Conservation (phyloP, 176 grass and related monocot species). For the Metroxylon sagu region DNA sequence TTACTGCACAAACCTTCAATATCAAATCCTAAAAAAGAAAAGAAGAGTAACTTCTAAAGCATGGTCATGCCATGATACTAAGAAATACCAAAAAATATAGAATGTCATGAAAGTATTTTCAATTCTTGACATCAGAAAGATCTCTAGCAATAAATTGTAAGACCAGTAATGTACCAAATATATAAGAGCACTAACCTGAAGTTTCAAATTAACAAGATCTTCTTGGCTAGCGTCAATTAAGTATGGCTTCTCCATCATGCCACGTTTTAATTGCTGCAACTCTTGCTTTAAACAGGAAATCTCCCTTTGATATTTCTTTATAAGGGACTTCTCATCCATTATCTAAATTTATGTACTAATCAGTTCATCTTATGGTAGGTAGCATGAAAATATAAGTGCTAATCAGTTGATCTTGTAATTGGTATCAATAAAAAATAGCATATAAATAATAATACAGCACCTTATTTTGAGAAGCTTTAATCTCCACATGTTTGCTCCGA, state of each 20-base stretch:
- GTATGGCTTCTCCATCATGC: conserved; percentile 70
- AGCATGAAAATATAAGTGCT: background rate
- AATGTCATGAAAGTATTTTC: no score
- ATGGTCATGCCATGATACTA: no score
- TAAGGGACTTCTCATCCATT: conserved; percentile 99
- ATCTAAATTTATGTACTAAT: conserved; percentile 39
- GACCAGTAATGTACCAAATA: no score
- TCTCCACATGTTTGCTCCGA: conserved; percentile 83
- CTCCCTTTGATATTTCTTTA: conserved; percentile 99
- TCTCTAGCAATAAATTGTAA: no score
- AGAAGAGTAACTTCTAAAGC: no score
- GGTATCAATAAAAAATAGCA: background rate
- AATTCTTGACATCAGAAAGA: no score
- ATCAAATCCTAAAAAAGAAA: no score
- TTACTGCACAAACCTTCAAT: no score
- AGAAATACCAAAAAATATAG: no score
- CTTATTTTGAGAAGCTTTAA: conserved; percentile 99
- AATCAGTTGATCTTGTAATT: background rate
- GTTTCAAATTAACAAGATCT: conserved; percentile 96
- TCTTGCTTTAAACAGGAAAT: conserved; percentile 92
- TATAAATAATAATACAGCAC: conserved; percentile 18
- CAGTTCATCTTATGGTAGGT: background rate
- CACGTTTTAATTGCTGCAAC: conserved; percentile 76
- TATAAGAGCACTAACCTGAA: conserved; percentile 54
- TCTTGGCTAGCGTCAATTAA: conserved; percentile 56